These are phyloP conservation scores for Heritiera littoralis DNA, from an alignment of 345 rosid species.

Conservation along the genomic window DNA sequence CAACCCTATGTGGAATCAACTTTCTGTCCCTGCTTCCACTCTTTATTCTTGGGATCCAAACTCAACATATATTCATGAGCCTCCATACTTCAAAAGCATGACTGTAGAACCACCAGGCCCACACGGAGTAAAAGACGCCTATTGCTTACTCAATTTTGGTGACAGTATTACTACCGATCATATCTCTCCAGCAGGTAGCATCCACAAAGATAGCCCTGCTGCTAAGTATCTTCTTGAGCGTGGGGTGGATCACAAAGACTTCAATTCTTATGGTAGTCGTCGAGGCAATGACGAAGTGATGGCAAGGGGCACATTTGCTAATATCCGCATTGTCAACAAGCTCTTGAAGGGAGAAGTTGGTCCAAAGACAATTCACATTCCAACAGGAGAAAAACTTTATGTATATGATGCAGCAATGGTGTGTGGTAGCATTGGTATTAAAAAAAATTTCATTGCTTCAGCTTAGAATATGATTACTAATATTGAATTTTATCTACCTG, in stretches of 20 bases:
- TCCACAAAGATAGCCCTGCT: conserved; percentile 79
- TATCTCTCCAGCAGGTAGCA: conserved; percentile 86
- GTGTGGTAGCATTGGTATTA: conserved; percentile 22
- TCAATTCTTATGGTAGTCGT: conserved; percentile 86
- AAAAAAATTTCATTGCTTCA: background rate
- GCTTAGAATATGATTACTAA: background rate
- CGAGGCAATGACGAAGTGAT: conserved; percentile 82
- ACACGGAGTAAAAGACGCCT: conserved; percentile 76
- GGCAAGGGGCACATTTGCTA: conserved; percentile 90
- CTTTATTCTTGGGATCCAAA: conserved; percentile 74
- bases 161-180: conserved; percentile 90
- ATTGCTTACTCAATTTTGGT: conserved; percentile 76
- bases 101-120: conserved; percentile 71
- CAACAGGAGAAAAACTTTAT: conserved; percentile 69
- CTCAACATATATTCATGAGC: conserved; percentile 84
- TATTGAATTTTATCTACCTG: conserved; percentile 13
- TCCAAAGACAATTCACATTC: conserved; percentile 76
- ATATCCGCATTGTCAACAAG: conserved; percentile 75
- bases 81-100: conserved; percentile 83
- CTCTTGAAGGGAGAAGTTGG: conserved; percentile 82
- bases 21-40: conserved; percentile 49
- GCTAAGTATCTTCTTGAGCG: conserved; percentile 69
- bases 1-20: conserved; percentile 77
- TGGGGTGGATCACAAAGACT: conserved; percentile 59
- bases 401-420: conserved; percentile 85